Conservation (phyloP, 768 basidiomycete species). For the Suillus cothurnatus region DNA sequence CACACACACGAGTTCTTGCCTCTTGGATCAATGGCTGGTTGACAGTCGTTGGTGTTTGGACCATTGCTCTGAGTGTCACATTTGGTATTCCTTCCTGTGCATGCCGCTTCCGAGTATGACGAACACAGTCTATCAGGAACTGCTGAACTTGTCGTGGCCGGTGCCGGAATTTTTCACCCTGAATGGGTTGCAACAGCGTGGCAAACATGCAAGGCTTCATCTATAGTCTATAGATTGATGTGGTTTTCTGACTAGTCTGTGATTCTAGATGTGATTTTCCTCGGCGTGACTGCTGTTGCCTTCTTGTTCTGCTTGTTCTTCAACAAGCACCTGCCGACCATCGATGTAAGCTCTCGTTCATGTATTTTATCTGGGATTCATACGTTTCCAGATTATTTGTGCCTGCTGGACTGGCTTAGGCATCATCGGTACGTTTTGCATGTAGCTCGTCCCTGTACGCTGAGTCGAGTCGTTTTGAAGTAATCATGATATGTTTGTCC, state of each 20-base stretch:
- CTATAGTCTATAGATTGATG: background rate
- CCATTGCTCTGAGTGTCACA: slow-evolving; percentile 62
- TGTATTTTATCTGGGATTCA: slow-evolving; percentile 5
- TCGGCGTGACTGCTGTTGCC: slow-evolving; percentile 52
- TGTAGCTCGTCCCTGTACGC: background rate
- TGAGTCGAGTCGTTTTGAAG: slow-evolving; percentile 33
- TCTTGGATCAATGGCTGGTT: slow-evolving; percentile 75
- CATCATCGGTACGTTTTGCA: slow-evolving; percentile 42
- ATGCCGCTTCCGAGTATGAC: background rate
- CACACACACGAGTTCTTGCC: slow-evolving; percentile 49
- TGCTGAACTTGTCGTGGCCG: slow-evolving; percentile 61
- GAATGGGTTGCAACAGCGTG: slow-evolving; percentile 60
- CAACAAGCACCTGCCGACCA: slow-evolving; percentile 49
- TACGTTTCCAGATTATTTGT: slow-evolving; percentile 46
- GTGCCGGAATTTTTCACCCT: slow-evolving; percentile 57
- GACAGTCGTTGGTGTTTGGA: slow-evolving; percentile 71
- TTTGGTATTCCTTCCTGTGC: slow-evolving; percentile 41
- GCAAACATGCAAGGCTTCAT: slow-evolving; percentile 52
- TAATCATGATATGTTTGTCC: slow-evolving; percentile 58
- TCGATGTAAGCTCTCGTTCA: slow-evolving; percentile 43
- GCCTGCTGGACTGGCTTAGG: slow-evolving; percentile 68
- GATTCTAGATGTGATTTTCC: slow-evolving; percentile 52
- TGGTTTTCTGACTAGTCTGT: slow-evolving; percentile 8
- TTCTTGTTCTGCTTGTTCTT: slow-evolving; percentile 57
- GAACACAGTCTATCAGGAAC: slow-evolving; percentile 44